phyloP scores from a whole-genome alignment of 345 rosid species.

The Acer negundo region DNA sequence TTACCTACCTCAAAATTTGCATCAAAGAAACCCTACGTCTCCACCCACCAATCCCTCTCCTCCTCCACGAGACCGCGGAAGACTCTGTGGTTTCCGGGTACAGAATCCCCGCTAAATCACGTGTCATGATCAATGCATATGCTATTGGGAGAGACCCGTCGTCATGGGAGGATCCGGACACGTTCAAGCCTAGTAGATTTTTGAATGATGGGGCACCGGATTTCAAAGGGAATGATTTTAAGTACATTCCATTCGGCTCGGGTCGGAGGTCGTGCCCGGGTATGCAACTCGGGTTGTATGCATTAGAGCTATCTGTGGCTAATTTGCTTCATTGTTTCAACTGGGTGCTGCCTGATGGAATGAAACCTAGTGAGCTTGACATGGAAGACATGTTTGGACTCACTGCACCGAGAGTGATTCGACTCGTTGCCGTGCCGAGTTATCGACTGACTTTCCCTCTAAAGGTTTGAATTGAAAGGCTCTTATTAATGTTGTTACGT shows the following conservation, averaged over 20 bases:
- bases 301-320: conserved; percentile 62
- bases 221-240: conserved; percentile 59
- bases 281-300: conserved; percentile 75
- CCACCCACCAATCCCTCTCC: conserved; percentile 85
- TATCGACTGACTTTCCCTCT: conserved; percentile 45
- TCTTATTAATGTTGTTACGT: not conserved
- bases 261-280: conserved; percentile 88
- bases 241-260: conserved; percentile 76
- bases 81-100: conserved; percentile 59
- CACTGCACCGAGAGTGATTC: conserved; percentile 68
- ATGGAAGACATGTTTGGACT: conserved; percentile 77
- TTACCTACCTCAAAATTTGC: conserved; percentile 50
- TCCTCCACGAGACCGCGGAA: conserved; percentile 64
- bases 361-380: conserved; percentile 57
- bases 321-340: conserved; percentile 70
- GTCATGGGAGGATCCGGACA: conserved; percentile 62
- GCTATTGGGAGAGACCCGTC: conserved; percentile 61
- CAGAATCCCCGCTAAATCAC: conserved; percentile 50
- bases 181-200: conserved; percentile 60
- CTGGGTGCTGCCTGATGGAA: conserved; percentile 71
- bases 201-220: conserved; percentile 48
- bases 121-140: conserved; percentile 66
- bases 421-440: conserved; percentile 60
- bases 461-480: not conserved
- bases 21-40: conserved; percentile 71